Base-by-base conservation (phyloP, 2,329 filamentous ascomycete genomes). In the Sarocladium kiliense region DNA sequence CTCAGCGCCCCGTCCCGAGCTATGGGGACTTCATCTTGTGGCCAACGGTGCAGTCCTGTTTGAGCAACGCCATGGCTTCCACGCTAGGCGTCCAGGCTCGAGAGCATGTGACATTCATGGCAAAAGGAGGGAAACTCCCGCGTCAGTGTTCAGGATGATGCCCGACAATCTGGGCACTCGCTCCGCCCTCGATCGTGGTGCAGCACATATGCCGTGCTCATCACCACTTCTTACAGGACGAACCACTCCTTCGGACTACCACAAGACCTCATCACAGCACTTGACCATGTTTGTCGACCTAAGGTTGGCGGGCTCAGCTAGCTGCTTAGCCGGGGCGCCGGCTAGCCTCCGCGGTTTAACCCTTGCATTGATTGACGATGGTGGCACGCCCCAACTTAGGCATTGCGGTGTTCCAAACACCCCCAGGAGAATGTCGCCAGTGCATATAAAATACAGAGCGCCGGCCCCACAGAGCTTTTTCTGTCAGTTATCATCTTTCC, bases 191-290 rank as follows among this genome's bases (percentile, higher is more conserved):
- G 41, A 44, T 21, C 41, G 41, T 9, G 18, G 4, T 49, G 44
- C 44, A 49, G 44, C 44, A 30, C 41, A 32, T n/a, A 32, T 49
- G 44, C 12, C 44, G 23, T 10, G 25, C 11, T 12, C 5, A 5
- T 18, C 18, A 45, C 21, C 26, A 27, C n/a, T 4, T 32, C 18
- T 5, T 5, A 21, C 26, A 9, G 21, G 10, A 49, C 44, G 44
- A 49, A 49, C 44, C 44, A 49, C 44, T 49, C 23, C 26, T 49
- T 32, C 26, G 44, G 44, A 25, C 41, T 18, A 44, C 41, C 41
- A 44, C 41, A 23, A 25, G 7, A 44, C 7, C 21, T 25, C 41
- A 44, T 44, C 41, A 44, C 41, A 44, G 41, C 41, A 44, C 41
- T 49, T 49, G 44, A 32, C 25, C 44, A 30, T 32, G 44, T 49